Conservation (phyloP, 257 asterid species). For the Lavandula angustifolia region DNA sequence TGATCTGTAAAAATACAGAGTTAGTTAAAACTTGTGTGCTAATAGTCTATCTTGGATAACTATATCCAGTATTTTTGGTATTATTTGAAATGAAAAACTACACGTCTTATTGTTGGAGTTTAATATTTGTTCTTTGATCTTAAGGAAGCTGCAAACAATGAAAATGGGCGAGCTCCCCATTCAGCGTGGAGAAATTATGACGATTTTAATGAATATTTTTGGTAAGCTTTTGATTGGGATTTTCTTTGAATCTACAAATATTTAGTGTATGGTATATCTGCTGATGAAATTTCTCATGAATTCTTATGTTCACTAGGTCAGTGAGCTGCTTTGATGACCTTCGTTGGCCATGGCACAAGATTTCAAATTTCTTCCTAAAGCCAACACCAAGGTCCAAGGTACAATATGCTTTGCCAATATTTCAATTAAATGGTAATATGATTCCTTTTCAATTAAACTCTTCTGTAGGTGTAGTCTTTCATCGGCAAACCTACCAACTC, state of each 20-base stretch:
- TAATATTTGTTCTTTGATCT: constrained; percentile 27
- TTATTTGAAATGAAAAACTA: background rate
- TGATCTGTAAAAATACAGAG: background rate
- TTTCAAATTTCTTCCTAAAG: constrained; percentile 65
- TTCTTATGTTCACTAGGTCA: constrained; percentile 57
- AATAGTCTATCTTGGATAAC: constrained; percentile 16
- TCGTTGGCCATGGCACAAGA: constrained; percentile 94
- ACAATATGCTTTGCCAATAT: constrained; percentile 19
- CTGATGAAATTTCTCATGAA: constrained; percentile 13
- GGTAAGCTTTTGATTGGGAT: constrained; percentile 50
- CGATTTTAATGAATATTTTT: constrained; percentile 94
- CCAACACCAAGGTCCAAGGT: constrained; percentile 93
- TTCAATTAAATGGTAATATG: constrained; percentile 2
- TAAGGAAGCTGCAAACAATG: constrained; percentile 92
- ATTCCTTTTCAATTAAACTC: constrained; percentile 24
- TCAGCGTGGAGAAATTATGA: constrained; percentile 99
- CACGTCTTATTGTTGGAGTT: constrained; percentile 13
- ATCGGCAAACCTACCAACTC: constrained; percentile 6
- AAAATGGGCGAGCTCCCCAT: constrained; percentile 94
- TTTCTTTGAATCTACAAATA: background rate
- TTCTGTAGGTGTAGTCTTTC: constrained; percentile 1
- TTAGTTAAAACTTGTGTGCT: background rate
- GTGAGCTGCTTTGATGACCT: constrained; percentile 88
- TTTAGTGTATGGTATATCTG: constrained; percentile 18
- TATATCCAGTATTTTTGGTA: constrained; percentile 10